Conservation (phyloP, 768 basidiomycete genomes). For the Lanmaoa rubissima region DNA sequence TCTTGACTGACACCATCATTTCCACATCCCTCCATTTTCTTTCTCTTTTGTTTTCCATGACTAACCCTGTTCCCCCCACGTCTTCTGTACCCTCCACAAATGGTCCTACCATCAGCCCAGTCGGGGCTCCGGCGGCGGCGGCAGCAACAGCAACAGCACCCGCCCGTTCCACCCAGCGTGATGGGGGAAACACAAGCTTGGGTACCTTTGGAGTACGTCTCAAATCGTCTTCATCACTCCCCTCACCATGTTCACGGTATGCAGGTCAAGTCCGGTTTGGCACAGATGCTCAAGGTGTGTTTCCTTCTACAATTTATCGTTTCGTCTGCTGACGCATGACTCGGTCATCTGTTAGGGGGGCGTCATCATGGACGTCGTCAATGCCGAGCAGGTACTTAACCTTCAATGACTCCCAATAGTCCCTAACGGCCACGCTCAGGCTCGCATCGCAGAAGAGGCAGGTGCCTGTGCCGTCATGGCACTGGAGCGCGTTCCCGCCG, state of each 20-base stretch:
- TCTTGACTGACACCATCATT: background rate
- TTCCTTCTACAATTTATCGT: background rate
- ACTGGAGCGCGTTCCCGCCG: constrained; percentile 90
- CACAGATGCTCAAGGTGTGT: constrained; percentile 92
- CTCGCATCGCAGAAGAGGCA: constrained; percentile 94
- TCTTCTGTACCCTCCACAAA: background rate
- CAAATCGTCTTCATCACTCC: background rate
- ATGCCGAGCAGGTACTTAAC: constrained; percentile 55
- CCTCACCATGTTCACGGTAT: background rate
- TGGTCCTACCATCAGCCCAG: background rate
- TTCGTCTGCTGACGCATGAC: background rate
- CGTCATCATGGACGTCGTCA: constrained; percentile 95
- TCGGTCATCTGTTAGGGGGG: constrained; percentile 50
- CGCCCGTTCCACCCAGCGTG: constrained; percentile 48
- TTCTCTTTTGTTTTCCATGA: constrained; percentile 7
- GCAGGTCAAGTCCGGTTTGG: constrained; percentile 90
- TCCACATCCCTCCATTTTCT: background rate
- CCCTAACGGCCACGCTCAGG: constrained; percentile 43
- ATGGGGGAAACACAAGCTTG: constrained; percentile 55
- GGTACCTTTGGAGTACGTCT: constrained; percentile 68
- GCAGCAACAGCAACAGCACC: constrained; percentile 35
- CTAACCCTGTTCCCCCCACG: constrained; percentile 7
- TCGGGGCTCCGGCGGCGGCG: background rate
- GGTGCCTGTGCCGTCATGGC: constrained; percentile 99
- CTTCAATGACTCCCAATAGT: background rate